Evolutionary conservation across 1,284 basidiomycete genomes (phyloP).

Genomic region (Ceratobasidium sp.): DNA sequence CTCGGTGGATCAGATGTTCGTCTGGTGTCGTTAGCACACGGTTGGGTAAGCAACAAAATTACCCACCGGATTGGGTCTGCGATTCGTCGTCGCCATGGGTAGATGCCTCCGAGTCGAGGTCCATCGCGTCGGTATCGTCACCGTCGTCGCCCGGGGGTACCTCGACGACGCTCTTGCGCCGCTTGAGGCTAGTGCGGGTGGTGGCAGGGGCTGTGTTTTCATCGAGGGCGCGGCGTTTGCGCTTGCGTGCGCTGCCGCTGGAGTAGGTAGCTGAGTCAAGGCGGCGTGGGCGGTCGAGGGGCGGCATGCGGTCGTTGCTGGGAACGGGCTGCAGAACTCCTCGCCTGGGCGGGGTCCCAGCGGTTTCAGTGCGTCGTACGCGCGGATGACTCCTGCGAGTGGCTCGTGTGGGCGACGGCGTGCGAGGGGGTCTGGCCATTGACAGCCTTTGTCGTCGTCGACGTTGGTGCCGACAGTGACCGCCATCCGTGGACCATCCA

Average conservation of each 20-base stretch:
- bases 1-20: conserved; percentile 44
- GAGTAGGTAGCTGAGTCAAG: conserved; percentile 11
- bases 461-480: conserved; percentile 10
- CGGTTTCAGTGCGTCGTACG: not conserved
- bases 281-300: conserved; percentile 30
- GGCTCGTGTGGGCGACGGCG: not conserved
- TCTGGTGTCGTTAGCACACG: conserved; percentile 36
- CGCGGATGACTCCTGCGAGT: conserved; percentile 2
- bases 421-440: conserved; percentile 10
- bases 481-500: conserved; percentile 18
- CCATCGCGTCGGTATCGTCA: conserved; percentile 34
- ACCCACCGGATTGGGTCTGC: conserved; percentile 25
- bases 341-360: conserved; percentile 5
- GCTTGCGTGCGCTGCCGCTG: conserved; percentile 26
- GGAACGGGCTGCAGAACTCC: conserved; percentile 22
- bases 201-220: conserved; percentile 24
- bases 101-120: conserved; percentile 33
- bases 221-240: conserved; percentile 27
- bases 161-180: conserved; percentile 27
- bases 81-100: conserved; percentile 31
- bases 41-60: conserved; percentile 11
- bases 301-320: conserved; percentile 35
- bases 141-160: conserved; percentile 6
- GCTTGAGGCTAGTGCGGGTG: conserved; percentile 21
- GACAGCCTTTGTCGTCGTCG: conserved; percentile 12